A percentile compares a stretch with the other conserved stretches of the same genome.
phyloP scores from a whole-genome alignment of 257 asterid species.

The Solanum virginianum region DNA sequence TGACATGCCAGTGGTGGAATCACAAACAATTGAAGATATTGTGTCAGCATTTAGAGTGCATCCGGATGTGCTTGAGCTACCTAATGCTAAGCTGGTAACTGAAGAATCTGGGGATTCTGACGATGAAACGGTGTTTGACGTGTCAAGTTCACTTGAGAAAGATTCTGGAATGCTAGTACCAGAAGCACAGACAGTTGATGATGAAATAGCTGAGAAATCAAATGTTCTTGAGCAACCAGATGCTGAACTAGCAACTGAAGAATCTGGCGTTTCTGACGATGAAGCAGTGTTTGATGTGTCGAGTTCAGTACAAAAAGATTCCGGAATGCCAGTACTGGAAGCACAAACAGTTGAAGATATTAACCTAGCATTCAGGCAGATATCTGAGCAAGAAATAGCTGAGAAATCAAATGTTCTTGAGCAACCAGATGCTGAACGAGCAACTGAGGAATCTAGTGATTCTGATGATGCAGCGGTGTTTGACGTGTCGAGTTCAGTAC shows the following conservation, averaged over 20 bases:
- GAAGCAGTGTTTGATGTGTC: neutral
- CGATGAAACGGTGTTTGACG: neutral
- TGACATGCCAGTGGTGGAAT: constrained; percentile 18
- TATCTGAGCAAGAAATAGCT: neutral
- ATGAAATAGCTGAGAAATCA: neutral
- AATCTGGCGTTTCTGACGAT: neutral
- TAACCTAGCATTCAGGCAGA: neutral
- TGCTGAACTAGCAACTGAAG: neutral
- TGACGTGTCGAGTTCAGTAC: neutral
- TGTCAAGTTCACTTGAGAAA: neutral
- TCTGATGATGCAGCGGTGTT: neutral
- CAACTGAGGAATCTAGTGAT: neutral
- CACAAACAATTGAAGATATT: constrained; percentile 12
- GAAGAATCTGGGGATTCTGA: neutral
- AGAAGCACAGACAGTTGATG: constrained; percentile 20
- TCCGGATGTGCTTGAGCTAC: neutral
- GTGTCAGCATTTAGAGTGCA: constrained; percentile 4
- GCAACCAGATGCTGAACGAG: neutral
- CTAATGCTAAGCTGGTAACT: neutral
- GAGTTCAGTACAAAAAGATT: neutral
- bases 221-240: neutral
- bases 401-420: neutral
- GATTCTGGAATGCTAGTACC: constrained; percentile 9
- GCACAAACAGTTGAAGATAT: constrained; percentile 15
- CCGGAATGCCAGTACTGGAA: constrained; percentile 15